A percentile compares a stretch with the other conserved stretches of the same genome.
phyloP scores from a whole-genome alignment of 2,329 filamentous ascomycete genomes.

The Chaetoscypha palmicola region DNA sequence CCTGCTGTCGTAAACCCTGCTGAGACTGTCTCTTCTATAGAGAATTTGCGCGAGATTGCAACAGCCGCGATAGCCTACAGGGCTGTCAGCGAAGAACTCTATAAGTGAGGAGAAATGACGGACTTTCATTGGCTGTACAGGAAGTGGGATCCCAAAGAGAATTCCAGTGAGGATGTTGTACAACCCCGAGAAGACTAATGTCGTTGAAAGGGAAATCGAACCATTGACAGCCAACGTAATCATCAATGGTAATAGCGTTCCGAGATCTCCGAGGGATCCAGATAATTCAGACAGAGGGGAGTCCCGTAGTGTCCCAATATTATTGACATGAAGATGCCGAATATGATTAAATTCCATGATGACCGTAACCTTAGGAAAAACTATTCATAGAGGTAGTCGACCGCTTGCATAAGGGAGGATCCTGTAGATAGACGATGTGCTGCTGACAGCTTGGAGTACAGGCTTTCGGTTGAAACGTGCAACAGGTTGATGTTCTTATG shows the following conservation, averaged over 20 bases:
- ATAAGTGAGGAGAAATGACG: too few species aligned
- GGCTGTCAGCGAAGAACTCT: conserved; percentile 38
- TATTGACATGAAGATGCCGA: conserved; percentile 35
- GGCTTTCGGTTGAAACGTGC: too few species aligned
- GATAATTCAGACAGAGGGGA: conserved; percentile 71
- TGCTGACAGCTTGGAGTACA: too few species aligned
- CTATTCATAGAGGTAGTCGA: too few species aligned
- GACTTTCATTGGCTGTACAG: conserved; percentile 81
- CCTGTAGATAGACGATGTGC: too few species aligned
- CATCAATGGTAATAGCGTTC: conserved; percentile 82
- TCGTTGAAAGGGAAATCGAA: conserved; percentile 75
- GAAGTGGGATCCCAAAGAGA: conserved; percentile 80
- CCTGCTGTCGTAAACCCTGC: conserved; percentile 74
- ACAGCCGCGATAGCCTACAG: conserved; percentile 78
- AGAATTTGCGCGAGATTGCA: conserved; percentile 65
- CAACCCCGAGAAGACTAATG: conserved; percentile 79
- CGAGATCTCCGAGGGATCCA: conserved; percentile 80
- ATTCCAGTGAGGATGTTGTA: conserved; percentile 80
- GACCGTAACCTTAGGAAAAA: too few species aligned
- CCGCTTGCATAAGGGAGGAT: too few species aligned
- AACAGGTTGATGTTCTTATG: too few species aligned
- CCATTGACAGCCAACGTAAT: conserved; percentile 73
- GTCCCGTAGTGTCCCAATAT: conserved; percentile 47
- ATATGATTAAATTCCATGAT: conserved; percentile 20
- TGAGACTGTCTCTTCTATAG: conserved; percentile 65